Conservation (phyloP, 2,329 filamentous ascomycete species). For the Ambrosiella cleistominuta region DNA sequence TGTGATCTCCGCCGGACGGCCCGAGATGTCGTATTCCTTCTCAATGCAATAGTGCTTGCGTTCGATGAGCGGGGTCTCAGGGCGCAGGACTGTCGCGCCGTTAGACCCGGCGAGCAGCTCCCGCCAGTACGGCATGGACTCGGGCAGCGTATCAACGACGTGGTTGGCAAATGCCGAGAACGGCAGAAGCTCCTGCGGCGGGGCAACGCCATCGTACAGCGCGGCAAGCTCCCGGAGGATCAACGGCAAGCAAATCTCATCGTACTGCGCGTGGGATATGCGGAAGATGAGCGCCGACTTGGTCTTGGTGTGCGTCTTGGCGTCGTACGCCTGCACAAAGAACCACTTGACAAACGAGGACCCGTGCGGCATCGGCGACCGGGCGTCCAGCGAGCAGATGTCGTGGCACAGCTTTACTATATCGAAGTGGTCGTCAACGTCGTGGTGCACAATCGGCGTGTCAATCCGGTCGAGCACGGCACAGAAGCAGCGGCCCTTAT, state of each 20-base stretch:
- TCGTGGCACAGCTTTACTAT: constrained; percentile 33
- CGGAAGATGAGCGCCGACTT: constrained; percentile 35
- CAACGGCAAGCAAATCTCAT: constrained; percentile 47
- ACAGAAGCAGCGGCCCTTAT: constrained; percentile 30
- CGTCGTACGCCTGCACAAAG: constrained; percentile 24
- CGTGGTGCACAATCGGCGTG: constrained; percentile 32
- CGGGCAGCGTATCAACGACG: constrained; percentile 24
- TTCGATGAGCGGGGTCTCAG: constrained; percentile 21
- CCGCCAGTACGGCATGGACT: constrained; percentile 43
- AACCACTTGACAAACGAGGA: constrained; percentile 44
- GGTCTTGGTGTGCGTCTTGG: constrained; percentile 13
- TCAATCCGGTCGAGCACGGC: constrained; percentile 39
- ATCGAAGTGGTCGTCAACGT: constrained; percentile 28
- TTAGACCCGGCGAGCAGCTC: constrained; percentile 37
- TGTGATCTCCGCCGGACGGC: constrained; percentile 37
- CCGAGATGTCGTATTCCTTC: constrained; percentile 27
- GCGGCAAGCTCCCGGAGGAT: constrained; percentile 42
- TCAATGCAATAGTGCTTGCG: constrained; percentile 26
- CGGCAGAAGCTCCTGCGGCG: constrained; percentile 18
- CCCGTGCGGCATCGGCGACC: constrained; percentile 37
- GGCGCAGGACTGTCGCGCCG: constrained; percentile 25
- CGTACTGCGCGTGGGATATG: constrained; percentile 52
- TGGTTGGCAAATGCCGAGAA: constrained; percentile 31
- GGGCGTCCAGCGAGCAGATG: constrained; percentile 37
- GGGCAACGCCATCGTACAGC: constrained; percentile 20